Percentiles rank a stretch among this genome's conserved stretches.
These are phyloP conservation scores for Erucastrum elatum DNA, from an alignment of 345 rosid species.

Conservation along the genomic window DNA sequence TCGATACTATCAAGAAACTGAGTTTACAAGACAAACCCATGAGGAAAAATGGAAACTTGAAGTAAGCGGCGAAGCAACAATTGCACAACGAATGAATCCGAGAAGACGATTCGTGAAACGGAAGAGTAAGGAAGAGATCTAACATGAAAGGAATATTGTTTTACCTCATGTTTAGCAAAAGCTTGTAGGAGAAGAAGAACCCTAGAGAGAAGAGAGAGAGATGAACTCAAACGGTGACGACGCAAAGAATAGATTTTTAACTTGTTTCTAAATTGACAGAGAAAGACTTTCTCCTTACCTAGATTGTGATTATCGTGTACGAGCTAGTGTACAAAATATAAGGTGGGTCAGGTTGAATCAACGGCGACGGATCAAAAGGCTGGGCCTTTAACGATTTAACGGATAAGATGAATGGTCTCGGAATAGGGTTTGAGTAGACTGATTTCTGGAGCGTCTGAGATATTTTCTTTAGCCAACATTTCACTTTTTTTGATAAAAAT, in stretches of 20 bases:
- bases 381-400: background rate
- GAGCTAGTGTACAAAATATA: background rate
- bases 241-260: constrained; percentile 33
- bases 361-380: background rate
- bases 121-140: constrained; percentile 16
- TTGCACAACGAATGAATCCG: constrained; percentile 1
- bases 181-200: constrained; percentile 25
- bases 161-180: constrained; percentile 37
- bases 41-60: background rate
- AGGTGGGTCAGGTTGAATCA: background rate
- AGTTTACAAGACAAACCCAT: constrained; percentile 4
- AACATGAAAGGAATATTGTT: background rate
- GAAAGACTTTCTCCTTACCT: background rate
- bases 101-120: constrained; percentile 8
- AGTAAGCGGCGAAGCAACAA: constrained; percentile 15
- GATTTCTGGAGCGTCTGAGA: background rate
- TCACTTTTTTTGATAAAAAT: too few species aligned
- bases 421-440: constrained; percentile 17
- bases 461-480: background rate
- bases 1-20: background rate
- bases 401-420: constrained; percentile 7
- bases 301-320: constrained; percentile 19
- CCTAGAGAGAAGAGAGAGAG: constrained; percentile 26
- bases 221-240: constrained; percentile 35
- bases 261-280: constrained; percentile 18